Percentiles rank a stretch among this genome's conserved stretches.
Conservation (phyloP, 169 alveolate genomes). For the Plasmodium falciparum region DNA sequence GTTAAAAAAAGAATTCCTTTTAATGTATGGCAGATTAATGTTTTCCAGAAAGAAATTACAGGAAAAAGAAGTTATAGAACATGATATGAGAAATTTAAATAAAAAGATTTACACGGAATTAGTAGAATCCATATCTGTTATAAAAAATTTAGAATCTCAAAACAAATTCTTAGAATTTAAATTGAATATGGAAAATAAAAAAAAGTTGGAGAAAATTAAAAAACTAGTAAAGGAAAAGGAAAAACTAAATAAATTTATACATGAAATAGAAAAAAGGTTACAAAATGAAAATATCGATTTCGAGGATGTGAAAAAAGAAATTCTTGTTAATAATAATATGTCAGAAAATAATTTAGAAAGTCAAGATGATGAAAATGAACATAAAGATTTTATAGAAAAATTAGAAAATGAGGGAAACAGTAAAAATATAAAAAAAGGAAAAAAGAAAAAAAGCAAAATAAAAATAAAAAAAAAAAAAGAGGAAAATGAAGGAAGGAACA, state of each 20-base stretch:
- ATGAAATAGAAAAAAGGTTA: constrained; percentile 38
- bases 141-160: constrained; percentile 73
- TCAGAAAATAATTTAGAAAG: constrained; percentile 26
- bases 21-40: constrained; percentile 82
- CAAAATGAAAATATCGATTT: constrained; percentile 57
- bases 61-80: constrained; percentile 83
- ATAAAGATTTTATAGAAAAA: constrained; percentile 1
- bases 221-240: constrained; percentile 33
- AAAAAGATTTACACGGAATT: constrained; percentile 80
- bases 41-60: constrained; percentile 77
- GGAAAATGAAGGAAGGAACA: background rate
- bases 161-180: constrained; percentile 62
- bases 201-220: constrained; percentile 41
- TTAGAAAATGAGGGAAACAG: constrained; percentile 10
- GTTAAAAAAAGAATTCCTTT: constrained; percentile 81
- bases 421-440: background rate
- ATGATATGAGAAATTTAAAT: constrained; percentile 81
- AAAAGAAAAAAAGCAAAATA: background rate
- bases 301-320: constrained; percentile 39
- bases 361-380: constrained; percentile 44
- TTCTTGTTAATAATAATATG: constrained; percentile 32
- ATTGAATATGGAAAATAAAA: constrained; percentile 59
- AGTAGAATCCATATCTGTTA: constrained; percentile 78
- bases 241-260: constrained; percentile 13
- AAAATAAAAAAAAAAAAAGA: constrained; percentile 12